Evolutionary conservation across 345 rosid species (phyloP).

Genomic region (Lepidium didymum): DNA sequence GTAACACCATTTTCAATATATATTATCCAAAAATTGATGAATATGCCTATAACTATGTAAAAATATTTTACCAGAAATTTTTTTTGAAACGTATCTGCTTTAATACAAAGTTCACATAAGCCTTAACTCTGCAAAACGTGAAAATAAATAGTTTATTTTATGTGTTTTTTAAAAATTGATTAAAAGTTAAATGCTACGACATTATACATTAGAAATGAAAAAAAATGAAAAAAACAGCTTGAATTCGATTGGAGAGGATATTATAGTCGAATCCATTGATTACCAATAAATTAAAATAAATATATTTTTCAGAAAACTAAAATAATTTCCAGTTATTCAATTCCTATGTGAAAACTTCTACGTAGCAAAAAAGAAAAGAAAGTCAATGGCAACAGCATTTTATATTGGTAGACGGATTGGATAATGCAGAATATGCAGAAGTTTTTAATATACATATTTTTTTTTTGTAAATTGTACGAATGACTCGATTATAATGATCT

Average conservation of each 20-base stretch:
- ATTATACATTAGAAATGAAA: neutral
- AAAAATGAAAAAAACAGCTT: neutral
- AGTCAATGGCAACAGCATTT: neutral
- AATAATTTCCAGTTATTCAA: neutral
- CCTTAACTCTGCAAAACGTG: neutral
- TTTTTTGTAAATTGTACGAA: neutral
- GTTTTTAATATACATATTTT: neutral
- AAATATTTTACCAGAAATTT: neutral
- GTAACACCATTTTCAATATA: too few species aligned
- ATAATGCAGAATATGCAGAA: neutral
- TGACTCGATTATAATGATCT: neutral
- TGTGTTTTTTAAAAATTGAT: neutral
- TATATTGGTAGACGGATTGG: neutral
- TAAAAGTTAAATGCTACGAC: neutral
- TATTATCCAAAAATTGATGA: neutral
- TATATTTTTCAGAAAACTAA: neutral
- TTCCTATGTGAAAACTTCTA: neutral
- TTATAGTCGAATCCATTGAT: too few species aligned
- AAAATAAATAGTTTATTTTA: neutral
- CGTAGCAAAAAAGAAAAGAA: too few species aligned
- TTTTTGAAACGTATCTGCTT: neutral
- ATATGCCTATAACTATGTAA: neutral
- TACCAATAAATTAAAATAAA: too few species aligned
- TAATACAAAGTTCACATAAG: neutral
- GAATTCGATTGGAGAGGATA: too few species aligned